Base-by-base conservation (phyloP, 306 rosid genomes). In the Pyrus communis region DNA sequence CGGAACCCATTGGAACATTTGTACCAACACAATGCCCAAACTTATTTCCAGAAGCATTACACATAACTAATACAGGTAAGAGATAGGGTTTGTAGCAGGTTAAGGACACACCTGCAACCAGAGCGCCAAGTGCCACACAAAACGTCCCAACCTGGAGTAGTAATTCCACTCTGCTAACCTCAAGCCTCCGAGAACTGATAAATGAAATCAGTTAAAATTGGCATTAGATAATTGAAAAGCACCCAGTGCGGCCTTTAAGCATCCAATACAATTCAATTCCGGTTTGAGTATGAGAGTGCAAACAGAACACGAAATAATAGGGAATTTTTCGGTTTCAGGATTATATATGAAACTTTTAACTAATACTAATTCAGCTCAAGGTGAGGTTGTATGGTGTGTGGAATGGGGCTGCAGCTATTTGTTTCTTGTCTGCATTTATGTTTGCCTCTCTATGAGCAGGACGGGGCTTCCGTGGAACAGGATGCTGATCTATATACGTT, bases 121-220 rank as follows among this genome's bases (percentile, higher is more conserved):
- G 88, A 82, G 99, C 98, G 67, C 99, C 99, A 60, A 96, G 80
- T 64, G 85, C 97, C 79, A 88, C 79, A 83, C 98, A 92, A 86
- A 96, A 96, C 66, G 99, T 86, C 78, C 99, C 99, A 80, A 96
- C 99, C 91, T 96, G 98, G 69, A 96, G 96, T 76, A 96, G 99
- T 83, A 96, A 85, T 82, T 96, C 98, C 70, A 96, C 91, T 82
- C 93, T 87, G 89, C 99, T 96, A 85, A 96, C 98, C 89, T 96
- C 99, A 71, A 96, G 96, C 82, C 99, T 87, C 75, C 99, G 86
- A 14, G 99, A 96, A 77, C 99, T 96, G 90, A 85, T 69, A 23
- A 76, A 73, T 75, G 78, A 38, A 68, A 59, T 35, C 45, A 80
- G 69, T 46, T 81, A 51, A 73, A 79, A 67, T 65, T 70, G 31